phyloP scores from a whole-genome alignment of 768 basidiomycete genomes.

The Porphyrellus cyaneotinctus region DNA sequence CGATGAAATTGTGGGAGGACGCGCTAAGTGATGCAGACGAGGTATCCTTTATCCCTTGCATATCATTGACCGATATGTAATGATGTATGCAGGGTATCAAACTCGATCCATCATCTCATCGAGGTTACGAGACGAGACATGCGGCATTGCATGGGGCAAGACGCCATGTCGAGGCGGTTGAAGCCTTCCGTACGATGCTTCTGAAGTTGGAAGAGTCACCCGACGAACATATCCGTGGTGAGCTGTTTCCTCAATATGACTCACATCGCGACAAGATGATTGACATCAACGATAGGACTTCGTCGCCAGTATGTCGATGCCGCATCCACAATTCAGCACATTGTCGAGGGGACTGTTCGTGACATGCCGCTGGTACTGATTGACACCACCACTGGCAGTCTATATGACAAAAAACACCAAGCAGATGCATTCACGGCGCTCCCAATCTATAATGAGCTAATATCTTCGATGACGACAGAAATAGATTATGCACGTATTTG shows the following conservation, averaged over 20 bases:
- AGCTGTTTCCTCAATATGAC: neutral
- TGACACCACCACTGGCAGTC: neutral
- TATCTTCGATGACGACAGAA: neutral
- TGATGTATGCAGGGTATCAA: no score
- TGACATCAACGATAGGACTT: neutral
- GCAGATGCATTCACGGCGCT: neutral
- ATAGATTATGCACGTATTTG: neutral
- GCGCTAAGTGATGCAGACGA: no score
- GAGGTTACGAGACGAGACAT: slow-evolving; percentile 6
- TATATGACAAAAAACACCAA: neutral
- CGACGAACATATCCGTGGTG: neutral
- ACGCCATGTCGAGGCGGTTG: neutral
- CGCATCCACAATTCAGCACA: neutral
- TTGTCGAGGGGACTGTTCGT: neutral
- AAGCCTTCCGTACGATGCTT: neutral
- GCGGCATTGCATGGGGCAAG: neutral
- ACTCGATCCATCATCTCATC: neutral
- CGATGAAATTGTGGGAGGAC: no score
- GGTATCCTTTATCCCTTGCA: no score
- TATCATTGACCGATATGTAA: no score
- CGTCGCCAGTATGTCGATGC: neutral
- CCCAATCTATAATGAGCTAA: neutral
- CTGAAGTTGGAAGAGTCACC: neutral
- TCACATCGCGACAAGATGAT: neutral
- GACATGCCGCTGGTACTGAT: neutral